Evolutionary conservation across 202 grass and related monocot species (phyloP).

Genomic region (Brachypodium distachyon): DNA sequence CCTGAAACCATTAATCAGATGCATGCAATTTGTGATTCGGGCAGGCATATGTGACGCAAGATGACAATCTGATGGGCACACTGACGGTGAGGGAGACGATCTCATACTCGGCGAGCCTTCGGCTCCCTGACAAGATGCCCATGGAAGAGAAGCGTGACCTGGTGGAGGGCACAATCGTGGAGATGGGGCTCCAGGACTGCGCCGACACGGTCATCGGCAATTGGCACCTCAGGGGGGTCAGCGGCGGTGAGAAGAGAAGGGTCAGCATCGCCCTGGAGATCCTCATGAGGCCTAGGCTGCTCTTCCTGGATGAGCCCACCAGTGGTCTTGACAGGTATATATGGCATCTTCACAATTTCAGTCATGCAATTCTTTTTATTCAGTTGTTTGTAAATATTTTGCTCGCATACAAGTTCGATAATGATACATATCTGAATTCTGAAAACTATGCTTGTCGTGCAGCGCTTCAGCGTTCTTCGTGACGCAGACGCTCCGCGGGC

Average conservation of each 20-base stretch:
- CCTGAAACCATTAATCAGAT: neutral
- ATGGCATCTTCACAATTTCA: neutral
- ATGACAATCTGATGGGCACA: constrained; percentile 94
- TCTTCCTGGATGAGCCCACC: constrained; percentile 93
- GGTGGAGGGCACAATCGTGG: constrained; percentile 84
- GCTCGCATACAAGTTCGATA: neutral
- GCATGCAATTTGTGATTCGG: neutral
- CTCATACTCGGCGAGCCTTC: constrained; percentile 71
- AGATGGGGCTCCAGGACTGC: constrained; percentile 99
- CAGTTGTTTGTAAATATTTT: neutral
- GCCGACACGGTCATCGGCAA: constrained; percentile 87
- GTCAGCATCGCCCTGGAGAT: constrained; percentile 97
- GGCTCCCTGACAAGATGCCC: constrained; percentile 84
- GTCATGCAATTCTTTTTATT: neutral
- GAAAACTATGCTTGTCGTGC: constrained; percentile 5
- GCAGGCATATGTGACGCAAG: constrained; percentile 92
- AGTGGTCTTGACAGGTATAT: constrained; percentile 85
- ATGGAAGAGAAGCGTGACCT: constrained; percentile 77
- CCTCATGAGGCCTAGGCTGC: constrained; percentile 78
- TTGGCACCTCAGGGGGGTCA: constrained; percentile 89
- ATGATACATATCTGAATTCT: neutral
- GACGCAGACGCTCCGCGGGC: constrained; percentile 74
- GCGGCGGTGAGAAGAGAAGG: constrained; percentile 90
- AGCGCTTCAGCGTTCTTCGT: constrained; percentile 97
- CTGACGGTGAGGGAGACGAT: constrained; percentile 89